Evolutionary conservation across 78 protist genomes (phyloP).

Genomic region (Diacronema lutheri): DNA sequence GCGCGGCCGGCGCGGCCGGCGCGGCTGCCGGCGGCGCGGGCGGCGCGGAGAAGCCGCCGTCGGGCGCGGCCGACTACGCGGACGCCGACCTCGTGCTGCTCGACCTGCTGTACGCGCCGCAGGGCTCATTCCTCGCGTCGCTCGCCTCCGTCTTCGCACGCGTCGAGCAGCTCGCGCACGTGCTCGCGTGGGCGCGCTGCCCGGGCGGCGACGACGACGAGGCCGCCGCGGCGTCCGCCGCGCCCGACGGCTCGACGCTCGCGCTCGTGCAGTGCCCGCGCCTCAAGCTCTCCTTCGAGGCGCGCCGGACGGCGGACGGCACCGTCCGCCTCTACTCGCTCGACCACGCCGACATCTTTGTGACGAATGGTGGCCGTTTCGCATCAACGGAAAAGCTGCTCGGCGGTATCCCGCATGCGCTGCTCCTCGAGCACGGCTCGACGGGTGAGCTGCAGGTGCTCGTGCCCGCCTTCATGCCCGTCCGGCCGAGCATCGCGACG

Average conservation of each 20-base stretch:
- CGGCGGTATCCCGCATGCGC: constrained; percentile 43
- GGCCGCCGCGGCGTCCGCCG: neutral
- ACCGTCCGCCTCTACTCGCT: neutral
- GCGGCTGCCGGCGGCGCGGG: too few relatives aligned
- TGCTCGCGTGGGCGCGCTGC: constrained; percentile 27
- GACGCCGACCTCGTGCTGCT: constrained; percentile 31
- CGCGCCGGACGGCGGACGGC: neutral
- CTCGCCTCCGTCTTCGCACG: constrained; percentile 12
- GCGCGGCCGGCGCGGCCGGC: too few relatives aligned
- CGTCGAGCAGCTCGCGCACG: constrained; percentile 15
- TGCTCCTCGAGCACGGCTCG: constrained; percentile 28
- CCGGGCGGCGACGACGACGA: neutral
- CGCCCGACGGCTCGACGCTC: too few relatives aligned
- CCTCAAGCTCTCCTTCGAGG: constrained; percentile 39
- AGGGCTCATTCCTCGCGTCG: neutral
- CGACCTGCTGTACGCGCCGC: constrained; percentile 21
- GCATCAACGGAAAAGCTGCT: neutral
- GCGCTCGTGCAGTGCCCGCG: constrained; percentile 37
- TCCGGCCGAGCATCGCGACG: neutral
- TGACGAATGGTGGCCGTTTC: constrained; percentile 6
- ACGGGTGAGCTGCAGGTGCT: constrained; percentile 28
- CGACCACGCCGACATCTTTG: constrained; percentile 46
- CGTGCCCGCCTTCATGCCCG: constrained; percentile 5
- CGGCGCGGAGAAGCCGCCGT: too few relatives aligned
- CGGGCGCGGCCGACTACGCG: neutral